Evolutionary conservation across 208 protist genomes (phyloP), one percentile per base, ranked within the genome.

Genomic region (Angomonas ambiguus): DNA sequence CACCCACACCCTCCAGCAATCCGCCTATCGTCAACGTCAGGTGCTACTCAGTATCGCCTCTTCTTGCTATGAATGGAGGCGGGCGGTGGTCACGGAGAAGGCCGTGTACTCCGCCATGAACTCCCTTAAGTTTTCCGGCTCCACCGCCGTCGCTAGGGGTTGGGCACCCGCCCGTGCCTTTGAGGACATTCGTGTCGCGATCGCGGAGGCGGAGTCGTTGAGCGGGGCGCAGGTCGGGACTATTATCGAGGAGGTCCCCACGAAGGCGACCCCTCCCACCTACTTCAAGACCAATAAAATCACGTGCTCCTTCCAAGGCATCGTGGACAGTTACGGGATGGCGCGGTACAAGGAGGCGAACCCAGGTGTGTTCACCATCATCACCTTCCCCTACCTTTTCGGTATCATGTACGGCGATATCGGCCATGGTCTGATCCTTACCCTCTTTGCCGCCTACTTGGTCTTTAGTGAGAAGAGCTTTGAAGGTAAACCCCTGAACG

Each of bases 321-420:
- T 99, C 72, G 94, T 99, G 6, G 97, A 99, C 78, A 94, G 98
- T 28, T 99, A 99, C 80, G 98, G 98, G 73, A 88, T 98, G 74
- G 95, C 97, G 6, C 67, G 82, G 16, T 96, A 96, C 72, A 88
- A 94, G 55, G 94, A 97, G 73, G 70, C 96, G n/a, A 97, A 98
- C 76, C 90, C 94, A 20, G 95, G 89, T 24, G 91, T 97, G 25
- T 97, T 99, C 64, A 97, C 97, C 25, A 95, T 98, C 60, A 91
- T 99, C 38, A 99, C 97, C 34, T 99, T 99, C 82, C 99, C 99
- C 27, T 99, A 99, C 85, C 83, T 99, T 2, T 99, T 99, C 74
- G 98, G 93, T 58, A 90, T 99, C 60, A 99, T 99, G 99, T 99
- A 99, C 82, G 98, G 98, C 61, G 99, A 99, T 76, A 81, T 99